phyloP scores from a whole-genome alignment of 129 eudicot genomes.

The Flaveria sonorensis region DNA sequence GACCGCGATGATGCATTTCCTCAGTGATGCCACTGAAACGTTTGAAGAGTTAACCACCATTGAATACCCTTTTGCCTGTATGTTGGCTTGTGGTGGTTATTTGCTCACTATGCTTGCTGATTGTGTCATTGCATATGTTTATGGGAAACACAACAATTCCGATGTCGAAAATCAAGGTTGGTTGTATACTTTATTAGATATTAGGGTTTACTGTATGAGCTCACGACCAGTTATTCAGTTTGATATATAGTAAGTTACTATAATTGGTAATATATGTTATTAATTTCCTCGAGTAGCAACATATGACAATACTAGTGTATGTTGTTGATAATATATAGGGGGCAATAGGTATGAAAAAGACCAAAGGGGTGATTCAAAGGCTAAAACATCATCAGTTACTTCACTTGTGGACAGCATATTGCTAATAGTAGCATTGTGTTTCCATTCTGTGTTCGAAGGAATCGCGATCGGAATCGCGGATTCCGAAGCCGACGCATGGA shows the following conservation, averaged over 20 bases:
- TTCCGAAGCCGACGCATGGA: conserved; percentile 75
- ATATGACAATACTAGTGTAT: not conserved
- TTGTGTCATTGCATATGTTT: conserved; percentile 57
- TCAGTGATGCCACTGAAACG: conserved; percentile 82
- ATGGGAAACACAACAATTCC: conserved; percentile 38
- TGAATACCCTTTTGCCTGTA: conserved; percentile 82
- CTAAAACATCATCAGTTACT: conserved; percentile 38
- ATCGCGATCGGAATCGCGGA: conserved; percentile 85
- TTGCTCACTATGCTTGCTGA: conserved; percentile 89
- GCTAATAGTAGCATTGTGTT: conserved; percentile 71
- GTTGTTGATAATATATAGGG: not conserved
- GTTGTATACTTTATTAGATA: not conserved
- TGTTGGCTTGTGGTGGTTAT: conserved; percentile 84
- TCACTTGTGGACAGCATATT: conserved; percentile 81
- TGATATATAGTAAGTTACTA: not conserved
- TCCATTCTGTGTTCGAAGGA: conserved; percentile 91
- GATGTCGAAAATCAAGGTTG: conserved; percentile 58
- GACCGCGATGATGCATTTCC: conserved; percentile 86
- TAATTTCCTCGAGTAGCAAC: not conserved
- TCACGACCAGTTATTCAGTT: not conserved
- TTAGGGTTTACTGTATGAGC: too few relatives aligned
- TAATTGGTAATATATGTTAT: not conserved
- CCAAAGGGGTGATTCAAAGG: conserved; percentile 23
- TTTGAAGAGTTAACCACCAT: conserved; percentile 62
- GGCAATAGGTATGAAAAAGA: conserved; percentile 8